Conservation (phyloP, 768 basidiomycete genomes). For the Pisolithus orientalis region DNA sequence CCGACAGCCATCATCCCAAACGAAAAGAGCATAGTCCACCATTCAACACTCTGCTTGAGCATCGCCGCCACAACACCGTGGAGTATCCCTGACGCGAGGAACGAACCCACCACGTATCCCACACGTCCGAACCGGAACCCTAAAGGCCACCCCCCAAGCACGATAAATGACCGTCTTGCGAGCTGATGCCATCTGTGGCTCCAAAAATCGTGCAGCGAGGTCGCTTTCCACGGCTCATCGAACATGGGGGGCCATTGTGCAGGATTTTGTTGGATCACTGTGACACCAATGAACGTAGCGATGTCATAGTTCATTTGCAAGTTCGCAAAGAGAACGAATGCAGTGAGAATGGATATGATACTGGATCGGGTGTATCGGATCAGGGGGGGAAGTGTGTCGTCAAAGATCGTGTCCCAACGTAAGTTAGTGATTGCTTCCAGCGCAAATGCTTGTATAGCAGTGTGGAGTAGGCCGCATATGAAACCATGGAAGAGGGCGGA, state of each 20-base stretch:
- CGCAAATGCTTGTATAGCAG: conserved; percentile 30
- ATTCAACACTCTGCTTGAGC: conserved; percentile 41
- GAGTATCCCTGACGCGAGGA: conserved; percentile 48
- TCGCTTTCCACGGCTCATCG: conserved; percentile 28
- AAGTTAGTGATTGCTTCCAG: conserved; percentile 14
- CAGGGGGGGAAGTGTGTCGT: conserved; percentile 21
- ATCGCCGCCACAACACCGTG: conserved; percentile 49
- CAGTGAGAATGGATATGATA: conserved; percentile 35
- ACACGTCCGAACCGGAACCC: conserved; percentile 38
- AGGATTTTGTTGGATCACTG: conserved; percentile 23
- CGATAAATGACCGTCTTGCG: conserved; percentile 27
- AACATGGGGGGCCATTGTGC: conserved; percentile 29
- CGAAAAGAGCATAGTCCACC: conserved; percentile 36
- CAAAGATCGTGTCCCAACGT: conserved; percentile 27
- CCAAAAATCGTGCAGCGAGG: conserved; percentile 35
- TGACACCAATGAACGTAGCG: conserved; percentile 15
- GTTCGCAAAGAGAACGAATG: conserved; percentile 39
- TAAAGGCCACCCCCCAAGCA: conserved; percentile 25
- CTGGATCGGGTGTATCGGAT: conserved; percentile 24
- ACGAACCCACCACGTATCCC: conserved; percentile 49
- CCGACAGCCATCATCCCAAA: conserved; percentile 54
- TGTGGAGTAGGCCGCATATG: conserved; percentile 40
- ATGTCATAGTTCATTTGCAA: conserved; percentile 33
- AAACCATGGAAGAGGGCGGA: conserved; percentile 32
- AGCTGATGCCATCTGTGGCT: conserved; percentile 33